A percentile compares a stretch with the other conserved stretches of the same genome.
Evolutionary conservation across 1,139 yeast species (phyloP).

Genomic region (Blastobotrys illinoisensis): DNA sequence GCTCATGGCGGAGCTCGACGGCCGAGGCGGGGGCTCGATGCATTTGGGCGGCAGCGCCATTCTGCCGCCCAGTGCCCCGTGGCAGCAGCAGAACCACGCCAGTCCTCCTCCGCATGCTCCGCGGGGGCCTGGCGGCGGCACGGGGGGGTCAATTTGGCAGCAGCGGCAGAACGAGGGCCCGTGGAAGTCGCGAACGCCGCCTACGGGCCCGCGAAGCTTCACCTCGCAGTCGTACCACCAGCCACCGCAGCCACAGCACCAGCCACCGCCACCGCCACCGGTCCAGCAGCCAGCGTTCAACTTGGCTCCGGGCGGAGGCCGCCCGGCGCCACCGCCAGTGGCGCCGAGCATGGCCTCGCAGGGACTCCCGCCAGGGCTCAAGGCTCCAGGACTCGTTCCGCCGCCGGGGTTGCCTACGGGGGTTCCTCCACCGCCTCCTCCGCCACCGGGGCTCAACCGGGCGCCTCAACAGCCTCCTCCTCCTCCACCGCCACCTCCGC

Average conservation of each 20-base stretch:
- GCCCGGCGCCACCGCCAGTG: slow-evolving; percentile 3
- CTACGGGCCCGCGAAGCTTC: not conserved
- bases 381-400: slow-evolving; percentile 12
- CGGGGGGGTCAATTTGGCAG: slow-evolving; percentile 1
- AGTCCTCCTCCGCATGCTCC: slow-evolving; percentile 3
- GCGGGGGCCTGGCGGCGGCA: not conserved
- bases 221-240: not conserved
- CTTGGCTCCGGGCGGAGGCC: slow-evolving; percentile 11
- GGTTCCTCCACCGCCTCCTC: slow-evolving; percentile 24
- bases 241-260: slow-evolving; percentile 5
- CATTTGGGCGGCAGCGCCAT: not conserved
- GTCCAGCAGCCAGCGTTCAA: slow-evolving; percentile 7
- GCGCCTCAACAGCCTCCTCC: slow-evolving; percentile 17
- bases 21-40: slow-evolving; percentile 16
- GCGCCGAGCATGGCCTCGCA: slow-evolving; percentile 7
- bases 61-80: slow-evolving; percentile 8
- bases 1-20: slow-evolving; percentile 47
- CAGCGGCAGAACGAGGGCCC: not conserved
- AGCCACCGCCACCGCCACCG: slow-evolving; percentile 7
- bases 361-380: slow-evolving; percentile 5
- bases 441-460: slow-evolving; percentile 17
- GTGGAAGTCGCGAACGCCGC: not conserved
- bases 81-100: slow-evolving; percentile 5
- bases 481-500: slow-evolving; percentile 11
- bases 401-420: slow-evolving; percentile 17